These are phyloP conservation scores for Gossypium ekmanianum DNA, from an alignment of 345 rosid species.

Conservation along the genomic window DNA sequence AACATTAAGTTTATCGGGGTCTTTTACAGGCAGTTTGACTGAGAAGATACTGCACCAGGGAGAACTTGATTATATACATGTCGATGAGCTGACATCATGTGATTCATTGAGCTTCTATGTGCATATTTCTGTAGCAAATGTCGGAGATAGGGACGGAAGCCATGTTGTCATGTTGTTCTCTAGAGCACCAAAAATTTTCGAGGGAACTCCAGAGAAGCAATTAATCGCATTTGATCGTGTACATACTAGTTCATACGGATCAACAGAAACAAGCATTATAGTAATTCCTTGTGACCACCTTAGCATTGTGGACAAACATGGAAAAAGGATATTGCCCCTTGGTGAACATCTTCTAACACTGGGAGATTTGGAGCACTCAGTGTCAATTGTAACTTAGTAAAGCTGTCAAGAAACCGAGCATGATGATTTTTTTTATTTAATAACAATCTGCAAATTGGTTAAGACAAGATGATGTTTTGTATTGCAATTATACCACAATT, in stretches of 20 bases:
- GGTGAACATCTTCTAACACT: slow-evolving; percentile 56
- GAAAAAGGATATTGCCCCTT: slow-evolving; percentile 52
- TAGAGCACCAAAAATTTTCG: slow-evolving; percentile 39
- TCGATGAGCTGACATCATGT: slow-evolving; percentile 45
- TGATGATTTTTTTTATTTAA: background rate
- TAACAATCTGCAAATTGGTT: slow-evolving; percentile 4
- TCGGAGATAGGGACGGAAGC: slow-evolving; percentile 67
- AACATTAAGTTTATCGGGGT: slow-evolving; percentile 37
- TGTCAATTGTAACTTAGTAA: slow-evolving; percentile 41
- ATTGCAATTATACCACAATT: background rate
- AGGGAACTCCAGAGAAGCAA: slow-evolving; percentile 60
- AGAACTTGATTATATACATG: slow-evolving; percentile 27
- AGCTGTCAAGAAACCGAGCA: background rate
- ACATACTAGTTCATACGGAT: slow-evolving; percentile 36
- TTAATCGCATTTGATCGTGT: slow-evolving; percentile 76
- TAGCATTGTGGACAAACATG: slow-evolving; percentile 51
- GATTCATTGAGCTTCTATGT: slow-evolving; percentile 45
- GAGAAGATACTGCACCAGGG: slow-evolving; percentile 37
- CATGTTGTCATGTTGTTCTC: slow-evolving; percentile 69
- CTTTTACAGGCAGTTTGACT: slow-evolving; percentile 21
- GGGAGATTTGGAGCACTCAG: slow-evolving; percentile 55
- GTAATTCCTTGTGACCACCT: slow-evolving; percentile 76
- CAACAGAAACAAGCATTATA: slow-evolving; percentile 43
- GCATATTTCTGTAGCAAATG: slow-evolving; percentile 44
- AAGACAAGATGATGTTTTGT: background rate